Evolutionary conservation across 371 early-diverging fungal species (phyloP), one percentile per base, ranked within the genome.

Genomic region (Mortierella sp.): DNA sequence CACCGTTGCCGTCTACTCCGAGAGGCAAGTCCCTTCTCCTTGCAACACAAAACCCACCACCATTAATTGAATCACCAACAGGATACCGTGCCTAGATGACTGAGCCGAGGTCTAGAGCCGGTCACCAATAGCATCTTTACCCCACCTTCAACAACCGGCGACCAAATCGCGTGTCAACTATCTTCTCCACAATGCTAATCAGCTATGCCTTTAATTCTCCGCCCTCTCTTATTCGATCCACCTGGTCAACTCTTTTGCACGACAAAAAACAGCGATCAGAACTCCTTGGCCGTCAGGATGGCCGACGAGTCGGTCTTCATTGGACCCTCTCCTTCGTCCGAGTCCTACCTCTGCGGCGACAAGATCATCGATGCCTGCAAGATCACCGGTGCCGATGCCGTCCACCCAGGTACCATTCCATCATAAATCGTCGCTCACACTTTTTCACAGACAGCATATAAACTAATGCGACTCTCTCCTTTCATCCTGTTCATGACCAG

Each of bases 221-320:
- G 21, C 56, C 41, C 27, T 12, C 12, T 43, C 54, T 43, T 32
- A 48, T 43, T 71, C 58, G 35, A 44, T 55, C 51, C 48, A 27
- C 5, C 14, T 35, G 24, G 32, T 41, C 11, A 54, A 32, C 58
- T 49, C 48, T 48, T 27, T 11, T 49, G 41, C 4, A 54, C 72
- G 5, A 14, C 14, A 29, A 29, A 27, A 32, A 89, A 96, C 74
- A 97, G 97, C 83, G 98, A 98, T 83, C 92, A 91, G 70, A 91
- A 95, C 84, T 90, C 97, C 1, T 91, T 93, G 70, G 96, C 96
- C 88, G 97, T 96, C 24, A 91, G 93, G 71, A 90, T 97, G 93
- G 97, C 96, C 29, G 96, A 96, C 80, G 96, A 96, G 88, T 95
- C 96, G 1, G 91, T 93, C 72, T 88, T 91, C 81, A 92, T 94